A percentile compares a stretch with the other conserved stretches of the same genome.
phyloP scores from a whole-genome alignment of 1,139 yeast species.

The Oligophagozyma castellii region DNA sequence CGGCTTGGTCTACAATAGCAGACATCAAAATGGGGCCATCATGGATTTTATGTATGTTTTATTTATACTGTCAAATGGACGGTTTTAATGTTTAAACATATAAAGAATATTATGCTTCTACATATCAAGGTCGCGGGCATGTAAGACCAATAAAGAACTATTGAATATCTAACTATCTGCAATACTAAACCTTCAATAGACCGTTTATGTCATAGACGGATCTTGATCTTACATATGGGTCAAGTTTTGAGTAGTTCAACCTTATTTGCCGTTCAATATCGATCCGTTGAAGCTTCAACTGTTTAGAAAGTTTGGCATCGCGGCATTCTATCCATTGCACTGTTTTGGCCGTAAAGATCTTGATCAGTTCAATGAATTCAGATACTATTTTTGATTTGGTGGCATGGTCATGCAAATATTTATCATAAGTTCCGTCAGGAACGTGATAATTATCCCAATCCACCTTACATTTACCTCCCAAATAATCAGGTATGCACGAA shows the following conservation, averaged over 20 bases:
- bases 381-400: slow-evolving; percentile 29
- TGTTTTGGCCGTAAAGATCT: slow-evolving; percentile 43
- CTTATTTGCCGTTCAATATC: slow-evolving; percentile 36
- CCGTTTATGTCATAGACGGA: slow-evolving; percentile 54
- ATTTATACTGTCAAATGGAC: background rate
- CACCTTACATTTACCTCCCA: slow-evolving; percentile 53
- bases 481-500: slow-evolving; percentile 39
- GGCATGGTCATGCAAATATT: slow-evolving; percentile 29
- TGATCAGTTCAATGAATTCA: slow-evolving; percentile 36
- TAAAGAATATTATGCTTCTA: no score
- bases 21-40: no score
- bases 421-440: slow-evolving; percentile 37
- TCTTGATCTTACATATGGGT: slow-evolving; percentile 62
- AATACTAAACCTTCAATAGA: slow-evolving; percentile 22
- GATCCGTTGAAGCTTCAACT: slow-evolving; percentile 33
- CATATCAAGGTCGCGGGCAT: no score
- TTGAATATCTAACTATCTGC: no score
- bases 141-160: no score
- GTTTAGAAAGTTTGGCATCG: slow-evolving; percentile 30
- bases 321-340: slow-evolving; percentile 52
- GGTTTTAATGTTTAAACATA: background rate
- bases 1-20: no score
- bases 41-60: no score
- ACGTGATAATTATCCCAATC: slow-evolving; percentile 21
- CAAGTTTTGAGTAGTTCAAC: slow-evolving; percentile 45